These are phyloP conservation scores for Aspergillus hortae DNA, from an alignment of 2,329 filamentous ascomycete genomes.

Conservation along the genomic window DNA sequence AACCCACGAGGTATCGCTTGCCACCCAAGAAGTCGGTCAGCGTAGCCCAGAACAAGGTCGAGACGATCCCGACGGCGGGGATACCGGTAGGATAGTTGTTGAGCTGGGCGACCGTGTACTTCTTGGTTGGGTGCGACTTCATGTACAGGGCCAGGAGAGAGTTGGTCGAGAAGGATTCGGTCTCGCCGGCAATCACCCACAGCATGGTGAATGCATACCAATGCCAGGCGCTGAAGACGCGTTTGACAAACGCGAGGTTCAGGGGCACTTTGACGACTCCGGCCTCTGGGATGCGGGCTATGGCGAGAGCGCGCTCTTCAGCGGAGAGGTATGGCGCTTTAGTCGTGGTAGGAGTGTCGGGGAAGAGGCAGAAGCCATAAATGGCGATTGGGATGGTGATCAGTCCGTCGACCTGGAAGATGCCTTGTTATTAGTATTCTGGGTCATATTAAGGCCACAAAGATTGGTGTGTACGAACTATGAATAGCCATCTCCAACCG, in stretches of 20 bases:
- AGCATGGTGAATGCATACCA: conserved; percentile 37
- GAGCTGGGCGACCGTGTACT: conserved; percentile 48
- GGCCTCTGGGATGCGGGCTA: conserved; percentile 27
- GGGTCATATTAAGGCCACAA: neutral
- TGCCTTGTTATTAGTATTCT: conserved; percentile 4
- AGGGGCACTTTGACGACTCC: conserved; percentile 17
- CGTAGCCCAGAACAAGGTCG: conserved; percentile 66
- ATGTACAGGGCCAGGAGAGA: conserved; percentile 53
- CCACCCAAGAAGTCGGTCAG: conserved; percentile 59
- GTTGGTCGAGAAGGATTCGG: conserved; percentile 67
- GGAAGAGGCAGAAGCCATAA: conserved; percentile 41
- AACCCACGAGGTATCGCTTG: conserved; percentile 62
- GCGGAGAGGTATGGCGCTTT: conserved; percentile 32
- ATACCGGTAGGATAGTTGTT: conserved; percentile 55
- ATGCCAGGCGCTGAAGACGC: conserved; percentile 33
- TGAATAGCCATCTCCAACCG: conserved; percentile 38
- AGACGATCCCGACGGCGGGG: conserved; percentile 50
- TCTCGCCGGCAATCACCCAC: conserved; percentile 64
- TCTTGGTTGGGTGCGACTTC: conserved; percentile 43
- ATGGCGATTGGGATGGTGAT: conserved; percentile 44
- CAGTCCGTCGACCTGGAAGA: conserved; percentile 30
- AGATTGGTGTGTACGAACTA: conserved; percentile 15
- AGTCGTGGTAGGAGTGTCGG: conserved; percentile 35
- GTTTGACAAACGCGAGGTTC: conserved; percentile 24
- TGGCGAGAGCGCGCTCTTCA: conserved; percentile 28